Evolutionary conservation across 441 rosid species (phyloP).

Genomic region (Adansonia madagascariensis): DNA sequence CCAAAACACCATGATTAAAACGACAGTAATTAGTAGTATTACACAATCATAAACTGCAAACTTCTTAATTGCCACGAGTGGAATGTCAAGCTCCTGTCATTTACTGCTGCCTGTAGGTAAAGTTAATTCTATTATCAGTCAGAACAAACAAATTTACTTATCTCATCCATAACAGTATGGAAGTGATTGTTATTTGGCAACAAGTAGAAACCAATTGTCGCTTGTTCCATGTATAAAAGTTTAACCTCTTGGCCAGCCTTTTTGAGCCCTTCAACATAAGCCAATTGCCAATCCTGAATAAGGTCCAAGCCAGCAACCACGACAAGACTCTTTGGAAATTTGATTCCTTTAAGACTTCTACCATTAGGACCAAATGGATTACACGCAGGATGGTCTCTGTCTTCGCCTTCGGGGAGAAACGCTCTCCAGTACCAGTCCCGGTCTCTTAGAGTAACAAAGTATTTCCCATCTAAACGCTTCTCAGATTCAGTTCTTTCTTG

Average conservation of each 20-base stretch:
- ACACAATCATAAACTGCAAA: slow-evolving; percentile 39
- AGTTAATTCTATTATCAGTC: slow-evolving; percentile 39
- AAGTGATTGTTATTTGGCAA: slow-evolving; percentile 63
- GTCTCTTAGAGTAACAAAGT: slow-evolving; percentile 58
- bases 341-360: slow-evolving; percentile 45
- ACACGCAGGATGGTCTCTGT: slow-evolving; percentile 70
- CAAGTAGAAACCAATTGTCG: slow-evolving; percentile 69
- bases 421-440: slow-evolving; percentile 81
- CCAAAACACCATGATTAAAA: slow-evolving; percentile 27
- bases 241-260: slow-evolving; percentile 59
- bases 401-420: slow-evolving; percentile 60
- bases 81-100: slow-evolving; percentile 40
- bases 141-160: slow-evolving; percentile 53
- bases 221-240: slow-evolving; percentile 54
- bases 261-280: slow-evolving; percentile 59
- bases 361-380: slow-evolving; percentile 62
- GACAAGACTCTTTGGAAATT: slow-evolving; percentile 62
- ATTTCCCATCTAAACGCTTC: slow-evolving; percentile 61
- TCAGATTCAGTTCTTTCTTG: slow-evolving; percentile 64
- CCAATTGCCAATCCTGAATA: slow-evolving; percentile 63
- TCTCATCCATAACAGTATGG: slow-evolving; percentile 62
- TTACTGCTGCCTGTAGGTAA: slow-evolving; percentile 33
- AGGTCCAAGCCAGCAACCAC: slow-evolving; percentile 74
- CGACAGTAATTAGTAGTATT: slow-evolving; percentile 36
- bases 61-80: slow-evolving; percentile 26